These are phyloP conservation scores for Pisolithus tinctorius DNA, from an alignment of 768 basidiomycete species.

Conservation along the genomic window DNA sequence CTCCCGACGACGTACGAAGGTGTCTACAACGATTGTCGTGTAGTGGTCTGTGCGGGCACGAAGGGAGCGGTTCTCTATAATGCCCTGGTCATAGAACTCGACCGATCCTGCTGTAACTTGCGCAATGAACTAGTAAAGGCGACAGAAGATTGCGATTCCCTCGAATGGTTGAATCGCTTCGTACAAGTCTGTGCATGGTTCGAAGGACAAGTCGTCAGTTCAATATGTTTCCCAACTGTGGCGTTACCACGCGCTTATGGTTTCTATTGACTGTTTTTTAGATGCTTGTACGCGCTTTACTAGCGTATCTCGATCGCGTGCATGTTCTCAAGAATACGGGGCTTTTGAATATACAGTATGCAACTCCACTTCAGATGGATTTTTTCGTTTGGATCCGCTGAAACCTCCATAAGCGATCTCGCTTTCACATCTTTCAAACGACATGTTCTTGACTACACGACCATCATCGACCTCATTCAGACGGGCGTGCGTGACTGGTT, in stretches of 20 bases:
- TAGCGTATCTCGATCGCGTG: constrained; percentile 67
- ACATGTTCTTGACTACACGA: constrained; percentile 42
- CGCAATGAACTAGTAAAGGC: constrained; percentile 30
- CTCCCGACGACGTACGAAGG: constrained; percentile 48
- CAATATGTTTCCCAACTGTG: too few species aligned
- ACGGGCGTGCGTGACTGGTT: constrained; percentile 46
- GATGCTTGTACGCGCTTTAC: constrained; percentile 53
- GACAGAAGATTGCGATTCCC: constrained; percentile 16
- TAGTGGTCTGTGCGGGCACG: constrained; percentile 44
- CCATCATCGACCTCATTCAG: constrained; percentile 38
- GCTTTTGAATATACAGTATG: constrained; percentile 41
- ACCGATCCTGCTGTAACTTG: constrained; percentile 42
- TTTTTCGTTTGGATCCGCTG: not conserved
- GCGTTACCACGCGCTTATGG: too few species aligned
- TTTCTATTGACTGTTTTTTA: constrained; percentile 17
- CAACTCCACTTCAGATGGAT: not conserved
- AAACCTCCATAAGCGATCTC: constrained; percentile 38
- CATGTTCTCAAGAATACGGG: constrained; percentile 43
- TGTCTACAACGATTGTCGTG: constrained; percentile 52
- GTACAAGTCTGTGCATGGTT: constrained; percentile 57
- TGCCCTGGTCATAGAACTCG: constrained; percentile 51
- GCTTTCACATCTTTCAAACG: constrained; percentile 48
- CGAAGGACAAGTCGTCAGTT: constrained; percentile 54
- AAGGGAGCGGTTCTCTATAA: constrained; percentile 56
- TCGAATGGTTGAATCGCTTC: constrained; percentile 55